Percentiles rank a stretch among this genome's conserved stretches.
phyloP scores from a whole-genome alignment of 306 rosid species.

The Prunus armeniaca region DNA sequence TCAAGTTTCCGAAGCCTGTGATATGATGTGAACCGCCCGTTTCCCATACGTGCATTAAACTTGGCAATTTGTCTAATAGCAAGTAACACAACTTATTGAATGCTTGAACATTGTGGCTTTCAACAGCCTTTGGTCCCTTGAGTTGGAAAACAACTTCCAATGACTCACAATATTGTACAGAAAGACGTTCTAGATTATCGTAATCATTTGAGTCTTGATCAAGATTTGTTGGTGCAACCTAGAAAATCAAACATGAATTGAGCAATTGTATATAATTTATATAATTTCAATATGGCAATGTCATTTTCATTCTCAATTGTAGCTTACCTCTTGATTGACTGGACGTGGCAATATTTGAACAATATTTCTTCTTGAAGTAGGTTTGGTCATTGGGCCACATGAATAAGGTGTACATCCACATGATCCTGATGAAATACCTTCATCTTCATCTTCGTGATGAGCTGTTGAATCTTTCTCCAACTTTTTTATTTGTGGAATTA shows the following conservation, averaged over 20 bases:
- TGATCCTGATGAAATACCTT: not conserved
- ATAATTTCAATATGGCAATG: too few relatives aligned
- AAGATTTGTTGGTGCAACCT: not conserved
- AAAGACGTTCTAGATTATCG: not conserved
- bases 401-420: not conserved
- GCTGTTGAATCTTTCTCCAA: not conserved
- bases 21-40: not conserved
- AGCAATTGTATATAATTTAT: too few relatives aligned
- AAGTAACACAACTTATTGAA: not conserved
- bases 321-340: not conserved
- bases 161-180: accelerated
- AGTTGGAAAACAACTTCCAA: not conserved
- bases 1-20: not conserved
- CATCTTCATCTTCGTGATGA: not conserved
- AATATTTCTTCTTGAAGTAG: not conserved
- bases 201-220: not conserved
- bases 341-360: not conserved
- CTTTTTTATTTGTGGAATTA: too few relatives aligned
- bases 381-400: too few relatives aligned
- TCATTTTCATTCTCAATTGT: too few relatives aligned
- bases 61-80: not conserved
- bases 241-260: not conserved
- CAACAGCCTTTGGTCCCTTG: not conserved
- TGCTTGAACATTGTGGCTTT: not conserved
- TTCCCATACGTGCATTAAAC: not conserved